phyloP scores from a whole-genome alignment of 1,284 basidiomycete species.

The Puccinia hordei region DNA sequence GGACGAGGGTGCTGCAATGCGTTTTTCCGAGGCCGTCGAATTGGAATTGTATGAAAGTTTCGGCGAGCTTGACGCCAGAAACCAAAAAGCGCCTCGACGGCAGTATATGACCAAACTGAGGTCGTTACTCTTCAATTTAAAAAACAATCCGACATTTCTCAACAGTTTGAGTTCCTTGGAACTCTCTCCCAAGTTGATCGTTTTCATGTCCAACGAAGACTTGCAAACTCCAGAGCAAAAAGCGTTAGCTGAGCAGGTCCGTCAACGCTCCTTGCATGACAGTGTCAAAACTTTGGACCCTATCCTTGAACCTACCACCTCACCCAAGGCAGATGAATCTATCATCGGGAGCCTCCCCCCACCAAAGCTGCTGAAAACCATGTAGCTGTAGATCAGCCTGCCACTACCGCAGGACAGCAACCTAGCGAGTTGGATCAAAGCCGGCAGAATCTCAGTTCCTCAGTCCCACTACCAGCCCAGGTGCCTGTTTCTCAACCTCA shows the following conservation, averaged over 20 bases:
- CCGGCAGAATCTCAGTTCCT: neutral
- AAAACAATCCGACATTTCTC: conserved; percentile 43
- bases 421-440: conserved; percentile 50
- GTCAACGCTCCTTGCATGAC: conserved; percentile 75
- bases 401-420: conserved; percentile 10
- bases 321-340: conserved; percentile 76
- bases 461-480: conserved; percentile 9
- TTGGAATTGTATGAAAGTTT: conserved; percentile 42
- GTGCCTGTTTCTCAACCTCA: neutral
- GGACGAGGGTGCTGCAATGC: conserved; percentile 22
- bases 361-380: conserved; percentile 32
- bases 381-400: conserved; percentile 15
- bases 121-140: conserved; percentile 46
- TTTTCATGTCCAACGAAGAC: conserved; percentile 79
- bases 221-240: conserved; percentile 78
- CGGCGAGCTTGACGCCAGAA: conserved; percentile 42
- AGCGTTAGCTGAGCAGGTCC: conserved; percentile 73
- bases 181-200: conserved; percentile 60
- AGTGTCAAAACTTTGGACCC: conserved; percentile 68
- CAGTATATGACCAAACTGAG: conserved; percentile 47
- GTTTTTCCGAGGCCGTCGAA: conserved; percentile 46
- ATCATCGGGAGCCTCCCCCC: conserved; percentile 68
- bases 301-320: conserved; percentile 61
- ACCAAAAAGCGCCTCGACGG: conserved; percentile 43
- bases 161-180: conserved; percentile 34